Base-by-base conservation (phyloP, 768 basidiomycete species). In the Suillus brevipes region DNA sequence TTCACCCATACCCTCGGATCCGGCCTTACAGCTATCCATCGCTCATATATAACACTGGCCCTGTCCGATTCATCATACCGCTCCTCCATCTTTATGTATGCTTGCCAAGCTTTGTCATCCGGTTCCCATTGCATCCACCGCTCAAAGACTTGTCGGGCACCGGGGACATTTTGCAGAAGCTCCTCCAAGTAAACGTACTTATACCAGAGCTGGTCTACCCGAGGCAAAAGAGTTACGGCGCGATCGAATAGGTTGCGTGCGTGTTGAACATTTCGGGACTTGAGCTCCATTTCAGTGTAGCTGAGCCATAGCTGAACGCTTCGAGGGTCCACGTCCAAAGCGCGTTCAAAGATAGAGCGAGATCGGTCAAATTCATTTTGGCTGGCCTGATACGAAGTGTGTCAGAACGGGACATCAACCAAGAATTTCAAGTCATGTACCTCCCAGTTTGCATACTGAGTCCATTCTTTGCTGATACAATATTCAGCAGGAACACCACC, bases 61-160 rank as follows among this genome's bases (percentile, higher is more conserved):
- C 97, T 84, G 70, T 98, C 97, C 25, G 88, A 79, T 77, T 99
- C 97, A 64, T 88, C 82, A 75, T 99, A 99, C 60, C 97, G 86
- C 73, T 91, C 89, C 80, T 99, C 97, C 75, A 99, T 83, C 81
- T 99, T 99, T 84, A 99, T 93, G 78, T 97, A 99, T n/a, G 95
- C 94, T 74, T 95, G 93, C 97, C 97, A 99, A 4, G 97, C 95
- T 81, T 98, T 98, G 85, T 99, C 97, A 71, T 99, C 96, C 1
- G 97, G 97, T 75, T 99, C 97, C 97, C 97, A 99, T 69, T 94
- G 87, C 95, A 99, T 97, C 97, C 97, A 99, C 55, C 97, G 87
- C 77, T 99, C 97, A 67, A 99, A 99, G 63, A 99, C 94, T 74
- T 99, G 97, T 10, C 97, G 89, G 2, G 96, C 95, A 45, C 97